Conservation (phyloP, 1,284 basidiomycete genomes). For the Trichosporon inkin region DNA sequence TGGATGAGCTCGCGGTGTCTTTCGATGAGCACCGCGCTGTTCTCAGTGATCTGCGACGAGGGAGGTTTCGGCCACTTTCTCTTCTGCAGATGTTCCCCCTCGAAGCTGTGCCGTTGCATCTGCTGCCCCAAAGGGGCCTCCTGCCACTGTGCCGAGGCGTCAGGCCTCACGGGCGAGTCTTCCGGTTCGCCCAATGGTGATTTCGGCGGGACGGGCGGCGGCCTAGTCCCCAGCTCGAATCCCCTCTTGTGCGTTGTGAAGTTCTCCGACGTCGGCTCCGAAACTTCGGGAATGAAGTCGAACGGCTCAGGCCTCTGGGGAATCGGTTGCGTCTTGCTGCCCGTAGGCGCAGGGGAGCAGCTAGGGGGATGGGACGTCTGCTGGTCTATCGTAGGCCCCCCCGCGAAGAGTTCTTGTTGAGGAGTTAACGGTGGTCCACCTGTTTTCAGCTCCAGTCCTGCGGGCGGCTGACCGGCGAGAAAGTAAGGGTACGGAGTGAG, state of each 20-base stretch:
- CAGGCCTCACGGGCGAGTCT: too few relatives aligned
- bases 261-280: not conserved
- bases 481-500: conserved; percentile 2
- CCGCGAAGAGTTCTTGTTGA: too few relatives aligned
- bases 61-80: not conserved
- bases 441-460: not conserved
- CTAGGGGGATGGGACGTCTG: not conserved
- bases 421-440: not conserved
- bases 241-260: not conserved
- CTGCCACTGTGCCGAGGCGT: too few relatives aligned
- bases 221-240: not conserved
- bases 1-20: not conserved
- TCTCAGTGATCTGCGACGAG: not conserved
- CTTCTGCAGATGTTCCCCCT: too few relatives aligned
- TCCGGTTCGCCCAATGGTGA: not conserved
- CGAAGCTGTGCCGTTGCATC: too few relatives aligned
- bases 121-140: too few relatives aligned
- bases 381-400: not conserved
- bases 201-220: not conserved
- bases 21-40: not conserved
- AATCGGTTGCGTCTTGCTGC: not conserved
- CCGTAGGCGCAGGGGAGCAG: not conserved
- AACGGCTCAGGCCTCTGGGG: not conserved
- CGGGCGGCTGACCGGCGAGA: not conserved
- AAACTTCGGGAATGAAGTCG: not conserved